Base-by-base conservation (phyloP, 129 eudicot genomes). In the Lonicera japonica region DNA sequence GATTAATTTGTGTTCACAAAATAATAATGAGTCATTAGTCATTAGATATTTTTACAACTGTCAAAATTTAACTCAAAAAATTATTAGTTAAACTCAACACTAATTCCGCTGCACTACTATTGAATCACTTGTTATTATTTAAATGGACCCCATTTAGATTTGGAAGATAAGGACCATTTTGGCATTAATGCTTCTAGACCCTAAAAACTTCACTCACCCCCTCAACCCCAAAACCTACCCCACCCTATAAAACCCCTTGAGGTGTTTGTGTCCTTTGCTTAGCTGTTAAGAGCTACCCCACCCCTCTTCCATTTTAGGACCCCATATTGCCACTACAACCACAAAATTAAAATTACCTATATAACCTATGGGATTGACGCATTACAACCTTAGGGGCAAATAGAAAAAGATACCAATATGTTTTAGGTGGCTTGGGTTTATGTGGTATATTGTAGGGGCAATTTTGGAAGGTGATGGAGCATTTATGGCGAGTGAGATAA, bases 101-200 rank as follows among this genome's bases (percentile, higher is more conserved):
- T n/a, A n/a, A n/a, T n/a, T n/a, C n/a, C n/a, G n/a, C n/a, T n/a
- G n/a, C n/a, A n/a, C n/a, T n/a, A n/a, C n/a, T n/a, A n/a, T n/a
- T n/a, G n/a, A n/a, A n/a, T n/a, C n/a, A n/a, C n/a, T n/a, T n/a
- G n/a, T n/a, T n/a, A n/a, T n/a, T n/a, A n/a, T n/a, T n/a, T n/a
- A n/a, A n/a, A 0, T 0, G 50, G 64, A 66, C 17, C 69, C 68
- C 75, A 54, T 18, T 61, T 52, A 19, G 69, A 61, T 70, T 21
- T 61, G 55, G 21, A 70, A 61, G 75, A 64, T 70, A 60, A 60
- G 67, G 62, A 29, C 61, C 68, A 70, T 61, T 61, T 61, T 61
- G 41, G 61, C 50, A 21, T 70, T 25, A 61, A 70, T 70, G 67
- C 53, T 51, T 38, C 54, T 17, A 3, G 50, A 51, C 67, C 75